Base-by-base conservation (phyloP, 148 eudicot genomes). In the Rhododendron ovatum region DNA sequence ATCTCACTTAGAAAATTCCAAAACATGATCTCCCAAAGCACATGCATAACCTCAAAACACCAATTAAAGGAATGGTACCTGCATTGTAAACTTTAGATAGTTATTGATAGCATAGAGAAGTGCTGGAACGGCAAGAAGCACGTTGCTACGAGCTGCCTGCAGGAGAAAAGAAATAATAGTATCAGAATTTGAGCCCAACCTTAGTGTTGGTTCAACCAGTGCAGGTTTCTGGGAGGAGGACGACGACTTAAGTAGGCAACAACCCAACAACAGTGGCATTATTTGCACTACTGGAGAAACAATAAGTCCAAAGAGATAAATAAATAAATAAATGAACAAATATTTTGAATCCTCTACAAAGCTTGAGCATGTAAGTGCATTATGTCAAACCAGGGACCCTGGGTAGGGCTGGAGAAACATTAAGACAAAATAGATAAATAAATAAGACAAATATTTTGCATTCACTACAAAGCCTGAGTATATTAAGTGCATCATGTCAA, bases 131-230 rank as follows among this genome's bases (percentile, higher is more conserved):
- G 98, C 98, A 79, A 95, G 94, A 86, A 96, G 98, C 63, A 87
- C 91, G 89, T 96, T 96, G 90, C 85, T 94, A 88, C 98, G 98
- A 85, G 98, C 98, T 87, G 98, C 98, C 98, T 96, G 93, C 94
- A 91, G 28, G 28, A 85, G 87, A 82, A 84, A 39, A 4, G 18
- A 57, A 82, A 73, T 33, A 14, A 82, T 20, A 53, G 30, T 41
- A 48, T 75, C 15, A 84, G 22, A 9, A 75, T 20, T 50, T 43
- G 78, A 73, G 85, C 39, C 71, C 51, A 84, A 41, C 43, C 43
- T 35, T 53, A 24, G 69, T 41, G 83, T 80, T 55, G 28, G 69
- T 81, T 8, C 69, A 55, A 15, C 47, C 48, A 55, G 45, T 53
- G 47, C 28, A 33, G 67, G 45, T 81, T 67, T 67, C 33, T 18